Base-by-base conservation (phyloP, 805 yeast species). In the Limtongozyma cylindracea region DNA sequence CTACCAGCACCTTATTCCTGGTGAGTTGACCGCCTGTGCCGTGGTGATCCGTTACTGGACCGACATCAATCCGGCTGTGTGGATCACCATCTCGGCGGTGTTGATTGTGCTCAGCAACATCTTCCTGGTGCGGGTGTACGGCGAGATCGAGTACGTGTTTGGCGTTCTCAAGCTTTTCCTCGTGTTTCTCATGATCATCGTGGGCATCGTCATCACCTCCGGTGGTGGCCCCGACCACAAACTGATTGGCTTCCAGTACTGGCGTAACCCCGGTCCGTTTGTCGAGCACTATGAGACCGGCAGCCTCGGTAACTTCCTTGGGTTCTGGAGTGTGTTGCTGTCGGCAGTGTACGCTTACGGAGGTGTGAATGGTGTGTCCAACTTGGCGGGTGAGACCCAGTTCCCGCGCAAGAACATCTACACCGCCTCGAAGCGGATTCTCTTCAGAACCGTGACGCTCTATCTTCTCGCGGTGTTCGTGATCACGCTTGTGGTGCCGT, bases 161-260 rank as follows among this genome's bases (percentile, higher is more conserved):
- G 10, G 33, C 31, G 25, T 29, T 33, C 17, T 19, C 21, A 12
- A 25, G 16, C 14, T 31, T 29, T 8, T 29, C 37, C 21, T 30
- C 35, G 19, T 32, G 38, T 10, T 25, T 33, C 14, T 27, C 29
- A 16, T 28, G 32, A 49, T 70, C 54, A 20, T 72, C 88, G 27
- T 63, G 49, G 40, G 57, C 73, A 42, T 73, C 88, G 26, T 51
- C 56, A n/a, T 29, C 77, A 13, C 64, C 60, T 18, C 61, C 78
- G 3, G 61, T 77, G 10, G 62, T 77, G 3, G 56, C 76, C 4
- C n/a, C 20, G 12, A 6, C 19, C 6, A 5, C 20, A 0, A 61
- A 78, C 2, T 63, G 92, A 3, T 58, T 67, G 17, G 59, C 67
- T 4, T 58, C 68, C 11, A 58, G 68, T 16, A 57, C 68, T 3